These are phyloP conservation scores for Sisymbrium irio DNA, from an alignment of 345 rosid species.

Conservation along the genomic window DNA sequence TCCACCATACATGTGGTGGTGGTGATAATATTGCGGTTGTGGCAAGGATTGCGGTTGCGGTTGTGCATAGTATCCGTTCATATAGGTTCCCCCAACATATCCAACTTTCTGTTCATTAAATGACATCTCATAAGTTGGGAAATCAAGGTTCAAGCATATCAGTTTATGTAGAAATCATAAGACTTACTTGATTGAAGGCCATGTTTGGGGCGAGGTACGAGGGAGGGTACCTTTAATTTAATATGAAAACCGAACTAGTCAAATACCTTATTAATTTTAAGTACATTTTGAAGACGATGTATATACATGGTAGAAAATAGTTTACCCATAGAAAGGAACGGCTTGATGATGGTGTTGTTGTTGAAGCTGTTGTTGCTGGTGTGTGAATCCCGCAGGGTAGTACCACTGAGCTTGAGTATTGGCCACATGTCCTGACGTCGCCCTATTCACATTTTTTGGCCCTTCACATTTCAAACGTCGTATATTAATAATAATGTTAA, in stretches of 20 bases:
- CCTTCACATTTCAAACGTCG: constrained; percentile 43
- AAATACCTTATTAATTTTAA: not conserved
- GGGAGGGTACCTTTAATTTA: constrained; percentile 59
- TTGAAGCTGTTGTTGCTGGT: constrained; percentile 40
- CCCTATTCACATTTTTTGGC: constrained; percentile 51
- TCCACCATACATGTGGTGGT: constrained; percentile 28
- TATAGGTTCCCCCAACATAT: constrained; percentile 66
- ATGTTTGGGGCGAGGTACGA: constrained; percentile 61
- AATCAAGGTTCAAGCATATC: not conserved
- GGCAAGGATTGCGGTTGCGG: constrained; percentile 16
- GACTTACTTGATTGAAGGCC: constrained; percentile 68
- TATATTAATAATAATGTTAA: not conserved
- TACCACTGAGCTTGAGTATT: constrained; percentile 81
- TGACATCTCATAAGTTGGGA: not conserved
- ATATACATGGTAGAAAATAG: not conserved
- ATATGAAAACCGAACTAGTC: not conserved
- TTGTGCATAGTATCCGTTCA: constrained; percentile 60
- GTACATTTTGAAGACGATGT: not conserved
- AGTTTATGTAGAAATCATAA: not conserved
- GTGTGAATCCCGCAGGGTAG: constrained; percentile 63
- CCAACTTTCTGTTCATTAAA: constrained; percentile 54
- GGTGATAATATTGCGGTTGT: constrained; percentile 32
- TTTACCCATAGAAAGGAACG: constrained; percentile 78
- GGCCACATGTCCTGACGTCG: constrained; percentile 47
- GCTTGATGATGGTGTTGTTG: constrained; percentile 48